Conservation (phyloP, 768 basidiomycete genomes). For the Austroboletus festivus region DNA sequence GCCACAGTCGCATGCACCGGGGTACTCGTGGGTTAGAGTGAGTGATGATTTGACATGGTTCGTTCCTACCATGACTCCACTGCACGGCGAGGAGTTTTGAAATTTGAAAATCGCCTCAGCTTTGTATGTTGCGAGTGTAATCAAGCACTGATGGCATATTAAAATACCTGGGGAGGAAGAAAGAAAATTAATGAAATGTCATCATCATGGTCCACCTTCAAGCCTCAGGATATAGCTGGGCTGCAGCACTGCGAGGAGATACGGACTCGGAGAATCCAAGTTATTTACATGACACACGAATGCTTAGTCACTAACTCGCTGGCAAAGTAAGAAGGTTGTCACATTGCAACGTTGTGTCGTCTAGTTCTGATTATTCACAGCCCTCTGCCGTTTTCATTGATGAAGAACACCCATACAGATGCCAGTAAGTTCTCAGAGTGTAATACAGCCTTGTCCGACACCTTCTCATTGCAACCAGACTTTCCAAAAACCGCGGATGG, state of each 20-base stretch:
- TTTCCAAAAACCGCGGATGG: conserved; percentile 72
- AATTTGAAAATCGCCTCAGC: too few relatives aligned
- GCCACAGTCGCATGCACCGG: background rate
- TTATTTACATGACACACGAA: background rate
- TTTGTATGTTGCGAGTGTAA: too few relatives aligned
- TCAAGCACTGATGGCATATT: too few relatives aligned
- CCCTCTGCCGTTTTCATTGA: conserved; percentile 21
- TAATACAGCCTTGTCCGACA: background rate
- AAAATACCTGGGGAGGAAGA: too few relatives aligned
- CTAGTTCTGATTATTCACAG: conserved; percentile 2
- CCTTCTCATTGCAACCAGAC: conserved; percentile 40
- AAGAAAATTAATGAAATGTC: too few relatives aligned
- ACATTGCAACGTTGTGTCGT: background rate
- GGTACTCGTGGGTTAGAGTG: conserved; percentile 11
- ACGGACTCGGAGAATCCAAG: too few relatives aligned
- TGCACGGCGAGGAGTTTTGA: too few relatives aligned
- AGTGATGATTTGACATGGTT: too few relatives aligned
- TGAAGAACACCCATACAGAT: conserved; percentile 63
- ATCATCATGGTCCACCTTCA: too few relatives aligned
- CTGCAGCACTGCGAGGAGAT: background rate
- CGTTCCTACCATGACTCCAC: too few relatives aligned
- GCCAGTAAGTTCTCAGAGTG: conserved; percentile 54
- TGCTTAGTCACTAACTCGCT: conserved; percentile 11
- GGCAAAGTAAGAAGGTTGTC: too few relatives aligned
- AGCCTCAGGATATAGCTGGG: too few relatives aligned